Base-by-base conservation (phyloP, 371 early-diverging fungal genomes). In the Homolaphlyctis polyrhiza region DNA sequence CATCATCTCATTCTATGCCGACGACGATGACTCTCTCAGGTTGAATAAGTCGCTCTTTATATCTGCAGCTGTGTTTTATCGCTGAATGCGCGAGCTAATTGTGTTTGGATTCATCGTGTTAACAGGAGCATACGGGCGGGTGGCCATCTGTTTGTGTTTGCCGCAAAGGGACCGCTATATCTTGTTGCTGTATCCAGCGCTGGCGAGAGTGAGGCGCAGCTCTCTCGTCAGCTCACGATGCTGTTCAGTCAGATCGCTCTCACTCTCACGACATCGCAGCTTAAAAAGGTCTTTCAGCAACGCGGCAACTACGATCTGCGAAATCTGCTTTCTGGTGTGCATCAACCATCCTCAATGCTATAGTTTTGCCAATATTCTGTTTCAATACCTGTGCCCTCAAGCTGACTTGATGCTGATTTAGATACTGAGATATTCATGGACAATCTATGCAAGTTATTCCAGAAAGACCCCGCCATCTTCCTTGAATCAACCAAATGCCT, bases 241-340 rank as follows among this genome's bases (percentile, higher is more conserved):
- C 65, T 95, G 51, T 90, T 94, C 65, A 84, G 88, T 62, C 95
- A 94, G 69, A 88, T 97, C 35, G 67, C 95, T 21, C 92, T 93
- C 66, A 89, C 90, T 2, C 75, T 96, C 43, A 94, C 96, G 1
- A 75, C 79, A 5, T 75, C 86, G 14, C 95, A 96, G 70, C 75
- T 97, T 64, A 87, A 87, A 13, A 76, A 79, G 54, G 93, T 95
- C 51, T 96, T 96, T 66, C 89, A 93, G 55, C 87, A 91, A 65
- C 81, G 91, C 2, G 82, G 81, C 50, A 95, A 93, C 73, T 95
- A 89, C 79, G 97, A 97, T 77, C 73, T 97, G 52, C 80, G 97
- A 45, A 83, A 88, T 65, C 68, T 93, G 34, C 70, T 95, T 23
- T 82, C 83, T 62, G 89, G 88, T 78, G 63, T 60, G 58, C n/a